phyloP scores from a whole-genome alignment of 139 green algal genomes.

The Micractinium conductrix region DNA sequence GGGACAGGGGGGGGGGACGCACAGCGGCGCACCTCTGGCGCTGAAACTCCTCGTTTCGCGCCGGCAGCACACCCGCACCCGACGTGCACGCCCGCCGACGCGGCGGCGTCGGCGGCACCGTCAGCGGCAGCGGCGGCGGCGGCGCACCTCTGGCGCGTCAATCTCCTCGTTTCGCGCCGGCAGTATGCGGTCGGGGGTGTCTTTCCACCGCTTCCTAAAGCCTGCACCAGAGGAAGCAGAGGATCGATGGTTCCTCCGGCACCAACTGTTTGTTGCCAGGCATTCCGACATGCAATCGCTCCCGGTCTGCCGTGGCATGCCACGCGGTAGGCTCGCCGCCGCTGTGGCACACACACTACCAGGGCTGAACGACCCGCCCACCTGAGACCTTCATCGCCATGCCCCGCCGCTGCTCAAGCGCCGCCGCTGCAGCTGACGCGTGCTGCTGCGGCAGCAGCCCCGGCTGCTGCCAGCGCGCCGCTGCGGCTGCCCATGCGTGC shows the following conservation, averaged over 20 bases:
- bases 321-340: neutral
- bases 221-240: too few relatives aligned
- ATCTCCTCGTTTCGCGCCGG: constrained; percentile 40
- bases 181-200: neutral
- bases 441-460: neutral
- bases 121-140: neutral
- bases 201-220: neutral
- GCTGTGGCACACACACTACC: neutral
- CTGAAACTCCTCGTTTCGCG: neutral
- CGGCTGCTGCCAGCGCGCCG: neutral
- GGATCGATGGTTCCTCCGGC: too few relatives aligned
- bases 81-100: neutral
- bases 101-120: neutral
- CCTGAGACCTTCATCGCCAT: neutral
- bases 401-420: neutral
- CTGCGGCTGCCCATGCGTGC: neutral
- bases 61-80: too few relatives aligned
- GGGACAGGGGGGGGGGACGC: neutral
- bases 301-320: neutral
- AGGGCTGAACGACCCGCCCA: too few relatives aligned
- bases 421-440: neutral
- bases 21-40: neutral
- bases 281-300: too few relatives aligned
- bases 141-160: neutral
- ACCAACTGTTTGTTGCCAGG: too few relatives aligned